These are phyloP conservation scores for Pseudogymnoascus sp. DNA, from an alignment of 2,329 filamentous ascomycete genomes.

Conservation along the genomic window DNA sequence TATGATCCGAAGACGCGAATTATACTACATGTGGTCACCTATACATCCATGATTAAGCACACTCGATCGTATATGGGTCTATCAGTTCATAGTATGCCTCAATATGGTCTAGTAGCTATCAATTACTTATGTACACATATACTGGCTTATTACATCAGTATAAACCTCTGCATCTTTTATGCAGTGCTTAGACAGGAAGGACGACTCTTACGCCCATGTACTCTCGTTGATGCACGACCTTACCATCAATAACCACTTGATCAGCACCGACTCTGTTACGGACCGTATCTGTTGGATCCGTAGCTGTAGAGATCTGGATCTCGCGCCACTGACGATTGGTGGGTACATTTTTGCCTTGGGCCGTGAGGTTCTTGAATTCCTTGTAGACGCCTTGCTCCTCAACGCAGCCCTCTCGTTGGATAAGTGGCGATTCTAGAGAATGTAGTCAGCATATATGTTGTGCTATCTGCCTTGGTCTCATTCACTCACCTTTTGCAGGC, in stretches of 20 bases:
- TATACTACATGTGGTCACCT: not conserved
- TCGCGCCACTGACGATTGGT: conserved; percentile 39
- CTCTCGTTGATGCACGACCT: conserved; percentile 37
- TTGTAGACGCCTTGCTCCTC: conserved; percentile 37
- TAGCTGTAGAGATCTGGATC: conserved; percentile 37
- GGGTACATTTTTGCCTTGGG: conserved; percentile 33
- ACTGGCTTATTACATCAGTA: not conserved
- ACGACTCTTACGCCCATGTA: conserved; percentile 40
- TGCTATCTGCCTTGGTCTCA: not conserved
- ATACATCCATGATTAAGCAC: not conserved
- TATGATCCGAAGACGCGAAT: not conserved
- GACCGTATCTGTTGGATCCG: conserved; percentile 34
- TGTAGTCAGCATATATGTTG: not conserved
- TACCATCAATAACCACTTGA: conserved; percentile 35
- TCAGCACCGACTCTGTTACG: conserved; percentile 34
- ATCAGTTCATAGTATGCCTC: not conserved
- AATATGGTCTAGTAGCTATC: not conserved
- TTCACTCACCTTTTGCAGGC: conserved; percentile 27
- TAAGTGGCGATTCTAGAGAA: conserved; percentile 28
- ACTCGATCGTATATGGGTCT: not conserved
- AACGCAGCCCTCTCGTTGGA: conserved; percentile 35
- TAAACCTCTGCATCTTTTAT: not conserved
- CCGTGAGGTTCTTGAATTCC: conserved; percentile 35
- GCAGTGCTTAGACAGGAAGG: conserved; percentile 31
- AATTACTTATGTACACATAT: not conserved